Conservation (phyloP, 345 rosid species). For the Boechera retrofracta region DNA sequence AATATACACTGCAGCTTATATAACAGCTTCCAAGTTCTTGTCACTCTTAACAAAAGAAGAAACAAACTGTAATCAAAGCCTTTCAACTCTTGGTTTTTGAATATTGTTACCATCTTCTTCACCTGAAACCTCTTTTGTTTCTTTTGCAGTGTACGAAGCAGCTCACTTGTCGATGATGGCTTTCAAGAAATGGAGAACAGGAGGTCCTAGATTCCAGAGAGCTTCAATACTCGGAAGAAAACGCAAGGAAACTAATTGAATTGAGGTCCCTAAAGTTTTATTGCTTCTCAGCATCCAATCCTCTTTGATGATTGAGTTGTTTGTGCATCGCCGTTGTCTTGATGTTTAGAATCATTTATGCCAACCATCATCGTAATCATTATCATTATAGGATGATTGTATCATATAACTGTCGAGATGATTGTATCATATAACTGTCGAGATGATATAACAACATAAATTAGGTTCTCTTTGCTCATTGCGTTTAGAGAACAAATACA, state of each 20-base stretch:
- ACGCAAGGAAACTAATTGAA: conserved; percentile 63
- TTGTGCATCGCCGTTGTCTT: conserved; percentile 11
- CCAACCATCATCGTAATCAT: background rate
- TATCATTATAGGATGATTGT: conserved; percentile 3
- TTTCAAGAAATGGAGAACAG: too few relatives aligned
- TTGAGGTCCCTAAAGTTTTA: conserved; percentile 36
- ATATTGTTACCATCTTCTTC: too few relatives aligned
- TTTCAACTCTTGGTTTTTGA: too few relatives aligned
- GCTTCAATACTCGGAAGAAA: conserved; percentile 46
- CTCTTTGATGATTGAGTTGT: conserved; percentile 22
- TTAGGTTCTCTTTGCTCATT: conserved; percentile 14
- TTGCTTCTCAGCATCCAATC: conserved; percentile 11
- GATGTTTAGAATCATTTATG: conserved; percentile 5
- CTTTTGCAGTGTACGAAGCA: too few relatives aligned
- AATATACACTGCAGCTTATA: conserved; percentile 23
- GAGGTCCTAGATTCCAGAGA: too few relatives aligned
- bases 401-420: conserved; percentile 15
- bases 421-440: conserved; percentile 5
- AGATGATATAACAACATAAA: conserved; percentile 14
- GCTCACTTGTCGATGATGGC: too few relatives aligned
- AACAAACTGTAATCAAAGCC: too few relatives aligned
- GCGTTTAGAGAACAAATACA: background rate
- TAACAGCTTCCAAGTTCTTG: too few relatives aligned
- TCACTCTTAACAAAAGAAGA: too few relatives aligned
- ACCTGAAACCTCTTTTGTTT: too few relatives aligned